Conservation (phyloP, 345 rosid genomes). For the Sonneratia caseolaris region DNA sequence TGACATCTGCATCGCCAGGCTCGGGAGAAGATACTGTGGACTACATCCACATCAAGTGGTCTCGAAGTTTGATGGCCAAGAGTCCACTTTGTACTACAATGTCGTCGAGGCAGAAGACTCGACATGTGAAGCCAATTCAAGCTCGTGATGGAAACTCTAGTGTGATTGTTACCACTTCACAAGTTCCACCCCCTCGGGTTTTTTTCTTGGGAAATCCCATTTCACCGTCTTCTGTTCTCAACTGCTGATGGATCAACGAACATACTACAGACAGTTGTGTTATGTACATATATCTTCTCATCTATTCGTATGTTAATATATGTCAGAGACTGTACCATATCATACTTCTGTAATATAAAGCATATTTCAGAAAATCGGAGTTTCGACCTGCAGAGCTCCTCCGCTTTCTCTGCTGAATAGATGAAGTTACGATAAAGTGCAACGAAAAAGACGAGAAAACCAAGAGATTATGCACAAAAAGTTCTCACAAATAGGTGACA, state of each 20-base stretch:
- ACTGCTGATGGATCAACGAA: background rate
- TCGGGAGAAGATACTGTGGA: conserved; percentile 66
- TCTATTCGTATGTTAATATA: background rate
- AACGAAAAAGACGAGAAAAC: too few relatives aligned
- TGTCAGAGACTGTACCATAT: background rate
- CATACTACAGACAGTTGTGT: background rate
- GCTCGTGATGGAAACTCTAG: background rate
- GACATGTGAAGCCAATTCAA: conserved; percentile 29
- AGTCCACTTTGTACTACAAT: conserved; percentile 68
- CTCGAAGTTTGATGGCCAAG: conserved; percentile 68
- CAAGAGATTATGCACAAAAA: too few relatives aligned
- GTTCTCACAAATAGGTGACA: too few relatives aligned
- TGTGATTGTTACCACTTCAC: background rate
- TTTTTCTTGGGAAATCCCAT: background rate
- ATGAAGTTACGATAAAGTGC: too few relatives aligned
- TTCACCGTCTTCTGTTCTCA: background rate
- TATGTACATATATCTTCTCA: background rate
- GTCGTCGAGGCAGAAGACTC: conserved; percentile 32
- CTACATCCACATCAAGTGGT: conserved; percentile 55
- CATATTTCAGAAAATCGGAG: background rate
- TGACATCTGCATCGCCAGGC: conserved; percentile 66
- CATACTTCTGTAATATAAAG: background rate
- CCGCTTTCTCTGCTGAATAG: background rate
- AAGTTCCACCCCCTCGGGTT: background rate
- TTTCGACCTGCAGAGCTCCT: background rate